A percentile compares a stretch with the other conserved stretches of the same genome.
Evolutionary conservation across 2,329 filamentous ascomycete genomes (phyloP).

Genomic region (Microsporum canis): DNA sequence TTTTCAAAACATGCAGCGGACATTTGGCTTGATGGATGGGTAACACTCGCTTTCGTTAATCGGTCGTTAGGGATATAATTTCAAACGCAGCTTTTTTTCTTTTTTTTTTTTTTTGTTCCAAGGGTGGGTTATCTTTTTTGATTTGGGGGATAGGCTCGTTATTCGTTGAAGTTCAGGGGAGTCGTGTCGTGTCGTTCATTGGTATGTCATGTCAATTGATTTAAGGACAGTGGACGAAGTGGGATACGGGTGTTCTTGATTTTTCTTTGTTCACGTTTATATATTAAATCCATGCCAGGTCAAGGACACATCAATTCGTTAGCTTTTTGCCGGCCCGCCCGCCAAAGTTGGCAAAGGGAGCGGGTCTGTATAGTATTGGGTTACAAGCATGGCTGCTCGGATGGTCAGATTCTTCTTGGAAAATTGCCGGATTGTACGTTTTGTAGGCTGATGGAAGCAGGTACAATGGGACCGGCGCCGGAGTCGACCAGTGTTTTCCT

Average conservation of each 20-base stretch:
- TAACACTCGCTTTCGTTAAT: constrained; percentile 5
- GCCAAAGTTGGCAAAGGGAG: not conserved
- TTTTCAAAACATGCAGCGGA: not conserved
- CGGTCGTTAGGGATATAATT: not conserved
- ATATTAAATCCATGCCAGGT: not conserved
- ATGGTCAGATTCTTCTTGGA: not conserved
- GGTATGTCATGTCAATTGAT: not conserved
- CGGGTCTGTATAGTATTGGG: not conserved
- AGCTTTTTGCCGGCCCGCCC: not conserved
- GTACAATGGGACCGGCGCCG: not conserved
- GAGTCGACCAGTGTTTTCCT: constrained; percentile 62
- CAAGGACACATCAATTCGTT: not conserved
- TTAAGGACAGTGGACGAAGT: not conserved
- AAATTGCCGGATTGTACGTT: constrained; percentile 30
- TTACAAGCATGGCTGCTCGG: not conserved
- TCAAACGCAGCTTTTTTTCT: not conserved
- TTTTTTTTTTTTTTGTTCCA: not conserved
- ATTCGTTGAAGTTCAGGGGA: not conserved
- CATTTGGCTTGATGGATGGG: not conserved
- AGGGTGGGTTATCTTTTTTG: not conserved
- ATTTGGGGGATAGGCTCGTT: not conserved
- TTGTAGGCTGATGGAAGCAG: constrained; percentile 25
- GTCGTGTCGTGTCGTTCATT: not conserved
- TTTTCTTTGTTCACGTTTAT: not conserved
- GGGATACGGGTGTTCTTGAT: not conserved